A percentile compares a stretch with the other conserved stretches of the same genome.
Evolutionary conservation across 345 rosid species (phyloP).

Genomic region (Lumnitzera racemosa): DNA sequence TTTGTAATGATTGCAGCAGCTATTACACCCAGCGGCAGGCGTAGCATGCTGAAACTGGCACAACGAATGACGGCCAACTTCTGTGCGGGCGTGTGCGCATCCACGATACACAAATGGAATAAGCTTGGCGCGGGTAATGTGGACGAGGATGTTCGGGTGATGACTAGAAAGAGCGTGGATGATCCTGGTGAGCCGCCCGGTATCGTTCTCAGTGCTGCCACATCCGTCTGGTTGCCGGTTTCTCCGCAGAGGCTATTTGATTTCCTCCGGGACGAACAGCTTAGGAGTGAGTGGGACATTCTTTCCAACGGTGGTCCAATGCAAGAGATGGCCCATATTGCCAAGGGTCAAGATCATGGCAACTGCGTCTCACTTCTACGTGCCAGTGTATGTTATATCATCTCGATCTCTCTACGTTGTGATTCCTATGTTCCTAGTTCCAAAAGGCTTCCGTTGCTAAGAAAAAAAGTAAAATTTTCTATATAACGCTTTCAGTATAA

Average conservation of each 20-base stretch:
- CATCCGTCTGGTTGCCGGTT: slow-evolving; percentile 90
- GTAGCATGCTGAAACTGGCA: slow-evolving; percentile 93
- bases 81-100: slow-evolving; percentile 91
- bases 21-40: slow-evolving; percentile 55
- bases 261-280: slow-evolving; percentile 74
- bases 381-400: slow-evolving; percentile 42
- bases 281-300: slow-evolving; percentile 96
- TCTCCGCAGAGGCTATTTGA: slow-evolving; percentile 70
- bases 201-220: slow-evolving; percentile 75
- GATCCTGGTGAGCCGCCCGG: slow-evolving; percentile 99
- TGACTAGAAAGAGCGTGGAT: slow-evolving; percentile 78
- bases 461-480: too few species aligned
- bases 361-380: slow-evolving; percentile 96
- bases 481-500: too few species aligned
- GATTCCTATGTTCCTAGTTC: too few species aligned
- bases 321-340: slow-evolving; percentile 96
- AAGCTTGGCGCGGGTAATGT: slow-evolving; percentile 60
- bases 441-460: too few species aligned
- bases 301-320: slow-evolving; percentile 91
- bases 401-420: neutral
- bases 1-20: slow-evolving; percentile 12
- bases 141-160: slow-evolving; percentile 78
- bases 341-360: slow-evolving; percentile 91
- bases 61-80: slow-evolving; percentile 92
- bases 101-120: slow-evolving; percentile 84